Evolutionary conservation across 306 rosid species (phyloP).

Genomic region (Cucurbita moschata): DNA sequence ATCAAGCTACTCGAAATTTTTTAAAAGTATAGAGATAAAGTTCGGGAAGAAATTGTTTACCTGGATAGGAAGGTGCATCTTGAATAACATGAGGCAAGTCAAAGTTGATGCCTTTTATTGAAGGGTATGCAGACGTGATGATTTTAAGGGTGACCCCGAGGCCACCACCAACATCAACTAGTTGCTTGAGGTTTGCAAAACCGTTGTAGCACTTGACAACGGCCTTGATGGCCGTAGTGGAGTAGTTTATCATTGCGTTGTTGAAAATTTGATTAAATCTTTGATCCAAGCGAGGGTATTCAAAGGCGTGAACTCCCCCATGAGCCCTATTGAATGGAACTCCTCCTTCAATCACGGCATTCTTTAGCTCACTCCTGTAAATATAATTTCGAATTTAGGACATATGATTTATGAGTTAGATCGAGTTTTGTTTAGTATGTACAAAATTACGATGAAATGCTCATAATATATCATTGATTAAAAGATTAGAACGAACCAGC

Average conservation of each 20-base stretch:
- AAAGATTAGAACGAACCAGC: conserved; percentile 16
- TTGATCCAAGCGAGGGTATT: conserved; percentile 17
- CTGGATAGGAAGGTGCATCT: conserved; percentile 35
- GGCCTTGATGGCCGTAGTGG: conserved; percentile 24
- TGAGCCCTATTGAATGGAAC: conserved; percentile 26
- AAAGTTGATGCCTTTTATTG: conserved; percentile 27
- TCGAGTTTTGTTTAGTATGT: not conserved
- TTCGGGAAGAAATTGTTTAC: not conserved
- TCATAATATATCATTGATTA: too few species aligned
- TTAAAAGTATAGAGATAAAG: not conserved
- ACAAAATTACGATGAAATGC: too few species aligned
- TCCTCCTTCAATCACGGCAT: conserved; percentile 25
- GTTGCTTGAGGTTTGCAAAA: conserved; percentile 17
- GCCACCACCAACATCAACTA: conserved; percentile 21
- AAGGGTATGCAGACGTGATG: conserved; percentile 39
- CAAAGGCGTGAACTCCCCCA: conserved; percentile 21
- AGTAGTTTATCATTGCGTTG: conserved; percentile 28
- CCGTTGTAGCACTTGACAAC: conserved; percentile 31
- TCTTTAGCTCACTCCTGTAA: conserved; percentile 25
- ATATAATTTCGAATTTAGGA: not conserved
- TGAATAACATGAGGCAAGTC: conserved; percentile 34
- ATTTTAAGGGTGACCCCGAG: conserved; percentile 17
- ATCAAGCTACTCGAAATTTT: not conserved
- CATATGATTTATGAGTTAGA: not conserved
- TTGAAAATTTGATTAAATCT: conserved; percentile 21